phyloP scores from a whole-genome alignment of 1,139 yeast genomes.

The Blastobotrys buckinghamii region DNA sequence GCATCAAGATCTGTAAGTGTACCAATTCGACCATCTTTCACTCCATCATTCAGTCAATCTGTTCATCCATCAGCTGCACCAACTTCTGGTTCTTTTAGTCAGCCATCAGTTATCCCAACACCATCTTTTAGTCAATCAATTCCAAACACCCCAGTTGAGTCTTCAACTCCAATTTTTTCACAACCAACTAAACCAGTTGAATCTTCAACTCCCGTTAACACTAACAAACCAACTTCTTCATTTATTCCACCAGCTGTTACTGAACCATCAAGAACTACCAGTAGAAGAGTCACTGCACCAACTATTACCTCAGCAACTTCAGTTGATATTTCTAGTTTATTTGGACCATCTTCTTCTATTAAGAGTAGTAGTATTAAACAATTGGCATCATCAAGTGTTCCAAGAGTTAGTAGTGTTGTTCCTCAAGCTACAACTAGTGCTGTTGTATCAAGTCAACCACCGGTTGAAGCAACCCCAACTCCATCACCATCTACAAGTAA shows the following conservation, averaged over 20 bases:
- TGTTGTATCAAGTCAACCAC: too few relatives aligned
- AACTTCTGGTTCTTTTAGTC: too few relatives aligned
- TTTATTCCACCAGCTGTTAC: background rate
- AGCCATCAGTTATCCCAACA: too few relatives aligned
- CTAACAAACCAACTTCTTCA: background rate
- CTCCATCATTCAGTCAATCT: too few relatives aligned
- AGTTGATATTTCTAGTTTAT: slow-evolving; percentile 12
- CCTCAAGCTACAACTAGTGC: background rate
- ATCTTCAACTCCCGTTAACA: background rate
- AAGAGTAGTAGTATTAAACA: background rate
- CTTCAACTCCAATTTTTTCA: background rate
- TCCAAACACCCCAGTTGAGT: background rate
- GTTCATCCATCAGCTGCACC: too few relatives aligned
- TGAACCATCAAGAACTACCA: background rate
- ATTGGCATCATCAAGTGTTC: background rate
- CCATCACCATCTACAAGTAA: slow-evolving; percentile 19
- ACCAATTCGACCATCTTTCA: too few relatives aligned
- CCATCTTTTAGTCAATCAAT: too few relatives aligned
- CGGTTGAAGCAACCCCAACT: background rate
- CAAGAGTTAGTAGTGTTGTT: background rate
- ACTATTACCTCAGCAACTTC: slow-evolving; percentile 12
- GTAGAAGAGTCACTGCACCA: slow-evolving; percentile 13
- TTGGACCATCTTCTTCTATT: slow-evolving; percentile 12
- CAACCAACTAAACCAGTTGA: background rate
- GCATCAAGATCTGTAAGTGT: background rate